phyloP scores from a whole-genome alignment of 2,329 filamentous ascomycete genomes.

The Purpureocillium takamizusanense region DNA sequence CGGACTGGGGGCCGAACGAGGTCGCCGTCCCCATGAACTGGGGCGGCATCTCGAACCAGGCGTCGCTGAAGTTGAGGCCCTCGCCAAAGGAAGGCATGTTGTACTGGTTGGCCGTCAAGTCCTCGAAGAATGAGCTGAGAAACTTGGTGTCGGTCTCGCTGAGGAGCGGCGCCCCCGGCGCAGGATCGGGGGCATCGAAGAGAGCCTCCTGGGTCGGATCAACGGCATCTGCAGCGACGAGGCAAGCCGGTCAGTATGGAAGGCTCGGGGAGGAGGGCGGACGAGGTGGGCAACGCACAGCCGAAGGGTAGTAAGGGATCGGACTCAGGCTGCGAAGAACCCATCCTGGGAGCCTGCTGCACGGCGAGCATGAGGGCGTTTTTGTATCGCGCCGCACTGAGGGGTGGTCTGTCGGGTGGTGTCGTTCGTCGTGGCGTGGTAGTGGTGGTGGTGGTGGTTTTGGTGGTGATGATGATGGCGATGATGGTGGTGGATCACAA shows the following conservation, averaged over 20 bases:
- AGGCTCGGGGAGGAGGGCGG: background rate
- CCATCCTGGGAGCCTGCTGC: conserved; percentile 47
- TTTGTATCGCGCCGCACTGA: conserved; percentile 4
- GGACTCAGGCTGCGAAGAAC: conserved; percentile 44
- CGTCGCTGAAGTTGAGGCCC: conserved; percentile 38
- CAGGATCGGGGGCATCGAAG: conserved; percentile 49
- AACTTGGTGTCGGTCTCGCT: conserved; percentile 52
- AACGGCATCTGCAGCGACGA: conserved; percentile 30
- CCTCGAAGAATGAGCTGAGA: conserved; percentile 49
- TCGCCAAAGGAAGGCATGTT: conserved; percentile 41
- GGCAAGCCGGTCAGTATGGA: conserved; percentile 15
- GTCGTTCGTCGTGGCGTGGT: too few species aligned
- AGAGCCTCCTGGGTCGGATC: conserved; percentile 35
- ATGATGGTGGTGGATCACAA: background rate
- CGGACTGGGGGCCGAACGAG: conserved; percentile 47
- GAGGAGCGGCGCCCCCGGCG: conserved; percentile 56
- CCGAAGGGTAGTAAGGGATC: conserved; percentile 54
- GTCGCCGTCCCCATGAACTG: conserved; percentile 58
- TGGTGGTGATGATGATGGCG: conserved; percentile 2
- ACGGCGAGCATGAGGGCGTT: conserved; percentile 48
- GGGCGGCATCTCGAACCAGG: conserved; percentile 52
- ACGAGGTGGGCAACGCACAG: conserved; percentile 40
- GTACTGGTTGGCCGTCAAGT: conserved; percentile 41
- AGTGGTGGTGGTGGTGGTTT: too few species aligned
- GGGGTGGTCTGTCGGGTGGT: too few species aligned